Evolutionary conservation across 2,329 filamentous ascomycete species (phyloP).

Genomic region (Nigrograna mackinnonii): DNA sequence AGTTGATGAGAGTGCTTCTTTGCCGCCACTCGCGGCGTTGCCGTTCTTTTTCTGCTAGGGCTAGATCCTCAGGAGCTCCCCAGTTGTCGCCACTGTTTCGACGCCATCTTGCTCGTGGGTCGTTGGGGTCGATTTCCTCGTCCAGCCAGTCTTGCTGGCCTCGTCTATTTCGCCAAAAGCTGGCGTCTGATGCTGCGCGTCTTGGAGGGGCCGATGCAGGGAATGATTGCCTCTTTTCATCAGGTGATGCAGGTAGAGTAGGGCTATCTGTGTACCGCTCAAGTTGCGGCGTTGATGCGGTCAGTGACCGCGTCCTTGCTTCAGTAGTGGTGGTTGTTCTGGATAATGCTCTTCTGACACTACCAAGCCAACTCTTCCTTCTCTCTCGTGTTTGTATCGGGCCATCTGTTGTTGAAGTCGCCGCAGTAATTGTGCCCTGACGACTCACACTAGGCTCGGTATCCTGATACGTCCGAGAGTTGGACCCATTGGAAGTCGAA

Average conservation of each 20-base stretch:
- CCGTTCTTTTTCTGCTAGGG: slow-evolving; percentile 32
- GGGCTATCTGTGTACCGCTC: slow-evolving; percentile 36
- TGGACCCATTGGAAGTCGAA: slow-evolving; percentile 30
- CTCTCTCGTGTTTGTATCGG: slow-evolving; percentile 23
- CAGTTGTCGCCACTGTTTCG: slow-evolving; percentile 41
- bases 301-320: slow-evolving; percentile 29
- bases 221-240: slow-evolving; percentile 20
- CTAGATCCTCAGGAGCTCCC: slow-evolving; percentile 36
- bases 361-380: slow-evolving; percentile 42
- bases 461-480: slow-evolving; percentile 22
- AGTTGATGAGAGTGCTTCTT: slow-evolving; percentile 29
- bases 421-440: slow-evolving; percentile 24
- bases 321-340: slow-evolving; percentile 29
- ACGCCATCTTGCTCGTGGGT: slow-evolving; percentile 23
- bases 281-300: slow-evolving; percentile 21
- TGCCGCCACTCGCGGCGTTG: slow-evolving; percentile 33
- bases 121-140: slow-evolving; percentile 30
- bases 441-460: slow-evolving; percentile 26
- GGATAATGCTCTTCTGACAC: slow-evolving; percentile 37
- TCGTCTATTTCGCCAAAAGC: slow-evolving; percentile 45
- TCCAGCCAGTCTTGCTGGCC: slow-evolving; percentile 48
- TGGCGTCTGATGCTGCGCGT: slow-evolving; percentile 49
- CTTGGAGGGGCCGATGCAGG: slow-evolving; percentile 34
- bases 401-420: slow-evolving; percentile 27
- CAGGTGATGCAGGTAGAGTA: slow-evolving; percentile 10